Conservation (phyloP, 139 green algal species). For the Protoeuglena noctilucae region DNA sequence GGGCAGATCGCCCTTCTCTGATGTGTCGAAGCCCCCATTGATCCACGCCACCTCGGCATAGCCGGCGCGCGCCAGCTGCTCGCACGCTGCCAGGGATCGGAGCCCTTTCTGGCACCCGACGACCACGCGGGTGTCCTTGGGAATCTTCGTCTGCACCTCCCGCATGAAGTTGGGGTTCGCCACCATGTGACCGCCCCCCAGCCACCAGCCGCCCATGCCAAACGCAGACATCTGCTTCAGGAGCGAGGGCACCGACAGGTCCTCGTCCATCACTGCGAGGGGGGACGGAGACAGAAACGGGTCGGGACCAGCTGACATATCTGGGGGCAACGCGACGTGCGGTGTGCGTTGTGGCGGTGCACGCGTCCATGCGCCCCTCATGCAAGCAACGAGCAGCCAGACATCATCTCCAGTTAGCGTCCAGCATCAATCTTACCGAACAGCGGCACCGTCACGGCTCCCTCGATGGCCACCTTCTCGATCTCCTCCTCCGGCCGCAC, state of each 20-base stretch:
- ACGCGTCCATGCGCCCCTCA: not conserved
- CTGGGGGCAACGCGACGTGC: not conserved
- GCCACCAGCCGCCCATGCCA: conserved; percentile 79
- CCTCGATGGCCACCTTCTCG: conserved; percentile 23
- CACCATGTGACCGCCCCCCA: conserved; percentile 72
- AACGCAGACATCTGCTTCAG: conserved; percentile 59
- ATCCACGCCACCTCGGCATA: conserved; percentile 74
- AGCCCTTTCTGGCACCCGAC: conserved; percentile 83
- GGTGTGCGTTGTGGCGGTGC: not conserved
- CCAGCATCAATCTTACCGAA: too few relatives aligned
- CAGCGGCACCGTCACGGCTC: conserved; percentile 37
- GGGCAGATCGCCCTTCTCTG: conserved; percentile 39
- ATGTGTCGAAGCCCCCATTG: conserved; percentile 79
- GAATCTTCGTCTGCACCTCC: conserved; percentile 36
- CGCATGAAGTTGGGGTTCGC: conserved; percentile 58
- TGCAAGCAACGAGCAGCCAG: not conserved
- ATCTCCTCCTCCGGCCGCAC: conserved; percentile 54
- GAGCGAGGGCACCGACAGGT: conserved; percentile 19
- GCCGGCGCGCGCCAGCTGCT: conserved; percentile 50
- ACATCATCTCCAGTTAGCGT: not conserved
- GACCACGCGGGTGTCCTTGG: conserved; percentile 46
- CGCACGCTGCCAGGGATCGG: conserved; percentile 59
- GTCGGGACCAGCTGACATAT: not conserved
- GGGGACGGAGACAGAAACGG: not conserved
- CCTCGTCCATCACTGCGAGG: conserved; percentile 40